Conservation (phyloP, 2,329 filamentous ascomycete genomes). For the Incumbomyces lentus region DNA sequence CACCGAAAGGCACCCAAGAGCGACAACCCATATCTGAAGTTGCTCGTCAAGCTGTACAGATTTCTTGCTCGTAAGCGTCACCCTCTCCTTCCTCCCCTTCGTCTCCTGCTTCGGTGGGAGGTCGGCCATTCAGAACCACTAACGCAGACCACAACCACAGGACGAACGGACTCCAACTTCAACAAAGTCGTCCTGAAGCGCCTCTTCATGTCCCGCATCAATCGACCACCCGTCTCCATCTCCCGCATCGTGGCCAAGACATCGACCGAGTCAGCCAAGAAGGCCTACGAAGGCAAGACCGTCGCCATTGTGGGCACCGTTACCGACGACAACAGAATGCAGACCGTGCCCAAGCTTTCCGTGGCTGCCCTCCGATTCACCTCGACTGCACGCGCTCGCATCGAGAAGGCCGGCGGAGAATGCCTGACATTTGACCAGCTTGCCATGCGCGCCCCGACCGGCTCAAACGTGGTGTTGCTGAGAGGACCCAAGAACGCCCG, state of each 20-base stretch:
- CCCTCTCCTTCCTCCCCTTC: too few species aligned
- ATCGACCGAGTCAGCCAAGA: conserved; percentile 38
- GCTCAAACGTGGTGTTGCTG: conserved; percentile 92
- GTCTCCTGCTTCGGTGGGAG: too few species aligned
- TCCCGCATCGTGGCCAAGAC: conserved; percentile 71
- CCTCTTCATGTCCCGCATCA: conserved; percentile 97
- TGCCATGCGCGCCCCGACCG: conserved; percentile 86
- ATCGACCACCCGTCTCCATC: conserved; percentile 88
- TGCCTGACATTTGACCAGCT: conserved; percentile 94
- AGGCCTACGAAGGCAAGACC: conserved; percentile 58
- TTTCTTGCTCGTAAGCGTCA: conserved; percentile 80
- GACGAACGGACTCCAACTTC: conserved; percentile 93
- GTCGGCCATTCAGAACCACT: conserved; percentile 9
- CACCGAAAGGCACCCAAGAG: conserved; percentile 96
- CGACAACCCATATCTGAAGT: conserved; percentile 94
- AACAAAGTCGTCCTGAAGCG: conserved; percentile 98
- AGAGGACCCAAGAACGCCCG: conserved; percentile 96
- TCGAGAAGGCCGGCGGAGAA: conserved; percentile 88
- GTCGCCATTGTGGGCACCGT: conserved; percentile 89
- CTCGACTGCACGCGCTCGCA: conserved; percentile 85
- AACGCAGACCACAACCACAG: conserved; percentile 34
- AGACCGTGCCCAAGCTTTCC: conserved; percentile 82
- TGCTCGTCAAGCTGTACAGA: conserved; percentile 96
- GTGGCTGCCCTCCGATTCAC: conserved; percentile 96
- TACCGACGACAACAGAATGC: conserved; percentile 93